Base-by-base conservation (phyloP, 108 stramenopile genomes). In the Epipyxis sp. region DNA sequence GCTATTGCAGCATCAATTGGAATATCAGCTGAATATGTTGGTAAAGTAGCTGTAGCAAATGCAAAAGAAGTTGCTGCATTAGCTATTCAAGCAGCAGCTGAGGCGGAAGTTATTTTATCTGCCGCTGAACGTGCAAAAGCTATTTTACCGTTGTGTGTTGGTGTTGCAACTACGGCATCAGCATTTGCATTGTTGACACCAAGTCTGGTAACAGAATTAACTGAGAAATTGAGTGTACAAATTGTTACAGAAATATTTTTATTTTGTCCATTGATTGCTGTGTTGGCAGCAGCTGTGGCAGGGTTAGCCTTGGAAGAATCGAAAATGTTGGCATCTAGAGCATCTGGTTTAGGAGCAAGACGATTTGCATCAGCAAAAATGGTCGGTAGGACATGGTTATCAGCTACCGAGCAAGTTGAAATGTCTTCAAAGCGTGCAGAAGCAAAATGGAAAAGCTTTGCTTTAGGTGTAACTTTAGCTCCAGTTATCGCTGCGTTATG, bases 1-100 rank as follows among this genome's bases (percentile, higher is more conserved):
- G 62, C 62, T 16, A 16, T 67, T 6, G 50, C 59, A 27, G 76
- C 76, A 40, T 54, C 76, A 41, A 42, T 94, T 77, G 91, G 92
- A 6, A 91, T 94, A 78, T 86, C 90, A 6, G 90, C 92, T 3
- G 94, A 94, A 85, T 94, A 92, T 77, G 83, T 90, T 42, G 94
- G 94, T 37, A 79, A 88, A 32, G 92, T 93, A 1, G 92, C 94
- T 1, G 92, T 92, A 3, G 92, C 94, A 0, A 91, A 92, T 59
- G 91, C 91, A 10, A 94, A 94, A 87, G 94, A 94, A 59, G 79
- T 92, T 40, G 92, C 92, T 6, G 92, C 94, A 2, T 84, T 87
- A n/a, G 84, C 90, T 0, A 86, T 94, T 39, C 90, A 90, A 81
- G 91, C 92, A 82, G 94, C 94, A 1, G 90, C 91, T 1, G 94